Evolutionary conservation across 2,329 filamentous ascomycete genomes (phyloP).

Genomic region (Fusarium nurragi): DNA sequence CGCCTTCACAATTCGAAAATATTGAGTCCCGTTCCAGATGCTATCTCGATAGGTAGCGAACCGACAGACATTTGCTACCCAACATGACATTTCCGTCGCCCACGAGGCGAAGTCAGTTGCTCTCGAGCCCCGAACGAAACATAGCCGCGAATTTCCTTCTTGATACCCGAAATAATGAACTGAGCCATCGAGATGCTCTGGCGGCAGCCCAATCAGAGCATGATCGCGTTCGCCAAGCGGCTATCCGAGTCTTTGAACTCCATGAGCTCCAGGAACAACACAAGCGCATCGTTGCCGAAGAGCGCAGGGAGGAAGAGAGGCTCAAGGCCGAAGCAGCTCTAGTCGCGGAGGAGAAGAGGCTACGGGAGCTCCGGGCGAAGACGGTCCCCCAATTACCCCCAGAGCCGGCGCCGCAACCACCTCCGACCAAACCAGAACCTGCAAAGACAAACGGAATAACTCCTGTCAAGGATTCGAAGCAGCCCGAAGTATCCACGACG

Average conservation of each 20-base stretch:
- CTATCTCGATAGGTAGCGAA: conserved; percentile 40
- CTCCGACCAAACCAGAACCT: conserved; percentile 34
- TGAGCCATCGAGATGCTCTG: conserved; percentile 72
- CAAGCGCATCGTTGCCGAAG: conserved; percentile 54
- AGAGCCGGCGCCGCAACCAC: conserved; percentile 44
- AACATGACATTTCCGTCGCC: conserved; percentile 58
- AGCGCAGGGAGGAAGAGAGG: conserved; percentile 58
- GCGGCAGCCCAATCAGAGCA: conserved; percentile 73
- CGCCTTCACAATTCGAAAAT: background rate
- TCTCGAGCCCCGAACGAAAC: conserved; percentile 54
- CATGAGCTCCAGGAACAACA: conserved; percentile 59
- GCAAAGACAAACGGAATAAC: conserved; percentile 35
- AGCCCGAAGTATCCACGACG: conserved; percentile 32
- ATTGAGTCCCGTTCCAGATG: conserved; percentile 27
- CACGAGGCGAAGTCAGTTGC: conserved; percentile 50
- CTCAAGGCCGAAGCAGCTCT: conserved; percentile 56
- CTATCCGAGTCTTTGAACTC: conserved; percentile 59
- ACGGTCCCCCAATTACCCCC: conserved; percentile 57
- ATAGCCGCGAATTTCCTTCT: conserved; percentile 70
- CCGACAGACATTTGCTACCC: conserved; percentile 6
- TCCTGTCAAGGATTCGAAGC: conserved; percentile 35
- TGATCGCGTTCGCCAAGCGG: conserved; percentile 66
- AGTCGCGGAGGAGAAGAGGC: conserved; percentile 58
- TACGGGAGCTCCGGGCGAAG: conserved; percentile 59
- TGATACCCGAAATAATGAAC: conserved; percentile 69